A percentile compares a stretch with the other conserved stretches of the same genome.
These are phyloP conservation scores for Adansonia digitata DNA, from an alignment of 345 rosid genomes.

Conservation along the genomic window DNA sequence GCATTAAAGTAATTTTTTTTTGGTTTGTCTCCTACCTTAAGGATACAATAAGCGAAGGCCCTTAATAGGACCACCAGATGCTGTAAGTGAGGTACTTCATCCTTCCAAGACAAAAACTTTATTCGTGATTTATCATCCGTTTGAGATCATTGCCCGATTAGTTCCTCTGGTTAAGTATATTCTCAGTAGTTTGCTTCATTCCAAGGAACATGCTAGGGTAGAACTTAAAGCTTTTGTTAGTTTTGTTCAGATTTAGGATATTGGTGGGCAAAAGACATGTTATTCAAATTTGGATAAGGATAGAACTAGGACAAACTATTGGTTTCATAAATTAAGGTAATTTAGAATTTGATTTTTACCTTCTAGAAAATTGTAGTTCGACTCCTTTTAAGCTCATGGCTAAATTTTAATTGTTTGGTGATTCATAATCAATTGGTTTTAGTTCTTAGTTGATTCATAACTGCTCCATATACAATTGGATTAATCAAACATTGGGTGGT, in stretches of 20 bases:
- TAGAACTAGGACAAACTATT: not conserved
- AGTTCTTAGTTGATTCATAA: not conserved
- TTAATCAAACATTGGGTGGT: not conserved
- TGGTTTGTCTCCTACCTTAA: not conserved
- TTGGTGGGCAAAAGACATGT: not conserved
- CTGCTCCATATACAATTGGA: not conserved
- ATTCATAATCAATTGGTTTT: not conserved
- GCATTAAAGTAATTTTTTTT: not conserved
- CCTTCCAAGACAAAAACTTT: not conserved
- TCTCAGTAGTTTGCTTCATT: not conserved
- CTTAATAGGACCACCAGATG: constrained; percentile 12
- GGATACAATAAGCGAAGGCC: constrained; percentile 1
- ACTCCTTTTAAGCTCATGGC: not conserved
- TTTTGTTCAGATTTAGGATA: not conserved
- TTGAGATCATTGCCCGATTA: not conserved
- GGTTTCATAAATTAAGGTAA: not conserved
- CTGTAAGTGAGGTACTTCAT: not conserved
- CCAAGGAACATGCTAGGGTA: not conserved
- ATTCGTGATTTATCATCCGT: not conserved
- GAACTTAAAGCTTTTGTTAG: not conserved
- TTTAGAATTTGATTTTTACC: not conserved
- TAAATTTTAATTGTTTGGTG: not conserved
- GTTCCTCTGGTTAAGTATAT: not conserved
- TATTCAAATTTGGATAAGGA: not conserved
- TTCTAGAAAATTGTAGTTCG: not conserved